Evolutionary conservation across 208 protist species (phyloP).

Genomic region (Leishmania mexicana): DNA sequence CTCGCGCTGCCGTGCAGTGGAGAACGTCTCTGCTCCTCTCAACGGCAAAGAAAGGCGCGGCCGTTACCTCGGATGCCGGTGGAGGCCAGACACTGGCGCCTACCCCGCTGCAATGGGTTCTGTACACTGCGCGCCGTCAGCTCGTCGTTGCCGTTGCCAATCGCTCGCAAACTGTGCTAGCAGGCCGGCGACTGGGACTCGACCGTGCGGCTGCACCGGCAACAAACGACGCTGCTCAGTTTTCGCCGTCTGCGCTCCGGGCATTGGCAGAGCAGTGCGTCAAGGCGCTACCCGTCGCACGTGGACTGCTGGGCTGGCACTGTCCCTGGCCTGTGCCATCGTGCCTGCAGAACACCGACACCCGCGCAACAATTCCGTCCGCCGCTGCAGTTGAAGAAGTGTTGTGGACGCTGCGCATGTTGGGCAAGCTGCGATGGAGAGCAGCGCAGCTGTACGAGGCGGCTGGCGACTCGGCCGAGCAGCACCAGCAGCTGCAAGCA

Average conservation of each 20-base stretch:
- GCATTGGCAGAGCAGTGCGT: slow-evolving; percentile 27
- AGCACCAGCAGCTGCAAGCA: slow-evolving; percentile 13
- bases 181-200: slow-evolving; percentile 11
- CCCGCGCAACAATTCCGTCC: neutral
- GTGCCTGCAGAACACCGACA: neutral
- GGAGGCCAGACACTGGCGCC: slow-evolving; percentile 10
- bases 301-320: slow-evolving; percentile 34
- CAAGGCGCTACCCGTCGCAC: slow-evolving; percentile 30
- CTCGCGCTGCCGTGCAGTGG: slow-evolving; percentile 25
- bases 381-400: slow-evolving; percentile 14
- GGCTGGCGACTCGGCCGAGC: slow-evolving; percentile 16
- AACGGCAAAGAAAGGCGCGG: neutral
- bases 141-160: slow-evolving; percentile 47
- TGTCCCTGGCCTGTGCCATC: slow-evolving; percentile 24
- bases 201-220: neutral
- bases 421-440: slow-evolving; percentile 42
- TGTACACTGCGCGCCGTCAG: slow-evolving; percentile 48
- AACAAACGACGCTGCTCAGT: neutral
- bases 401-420: slow-evolving; percentile 44
- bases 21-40: slow-evolving; percentile 5
- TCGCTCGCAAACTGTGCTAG: slow-evolving; percentile 30
- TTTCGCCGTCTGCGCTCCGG: slow-evolving; percentile 1
- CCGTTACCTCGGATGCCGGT: neutral
- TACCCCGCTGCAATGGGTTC: slow-evolving; percentile 39
- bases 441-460: slow-evolving; percentile 32